These are phyloP conservation scores for Bolboschoenus planiculmis DNA, from an alignment of 176 grass and related monocot species.

Conservation along the genomic window DNA sequence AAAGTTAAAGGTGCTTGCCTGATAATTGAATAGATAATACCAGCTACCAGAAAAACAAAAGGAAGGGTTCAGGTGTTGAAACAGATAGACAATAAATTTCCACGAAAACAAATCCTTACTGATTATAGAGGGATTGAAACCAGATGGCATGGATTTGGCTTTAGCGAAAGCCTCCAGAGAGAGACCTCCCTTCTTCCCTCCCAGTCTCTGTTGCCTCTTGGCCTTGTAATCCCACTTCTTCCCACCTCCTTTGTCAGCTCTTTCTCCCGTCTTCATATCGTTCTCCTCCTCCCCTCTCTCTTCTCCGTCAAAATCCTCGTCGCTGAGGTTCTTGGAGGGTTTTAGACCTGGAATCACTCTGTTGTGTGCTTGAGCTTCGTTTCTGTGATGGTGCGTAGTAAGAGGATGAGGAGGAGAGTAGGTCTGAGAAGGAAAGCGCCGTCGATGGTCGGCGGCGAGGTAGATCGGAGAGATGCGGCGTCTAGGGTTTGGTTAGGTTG, in stretches of 20 bases:
- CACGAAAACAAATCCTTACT: constrained; percentile 31
- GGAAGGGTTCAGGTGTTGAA: neutral
- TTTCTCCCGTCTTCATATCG: constrained; percentile 7
- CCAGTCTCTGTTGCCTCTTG: constrained; percentile 68
- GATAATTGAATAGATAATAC: neutral
- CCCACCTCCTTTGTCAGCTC: constrained; percentile 11
- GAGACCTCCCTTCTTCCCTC: constrained; percentile 60
- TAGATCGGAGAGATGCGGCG: neutral
- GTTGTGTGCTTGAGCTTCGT: neutral
- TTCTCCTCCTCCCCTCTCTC: neutral
- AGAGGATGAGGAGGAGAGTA: neutral
- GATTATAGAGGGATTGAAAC: constrained; percentile 73
- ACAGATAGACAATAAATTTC: neutral
- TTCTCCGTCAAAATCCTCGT: neutral
- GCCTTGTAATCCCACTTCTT: constrained; percentile 36
- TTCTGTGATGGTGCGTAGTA: neutral
- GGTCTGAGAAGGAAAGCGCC: neutral
- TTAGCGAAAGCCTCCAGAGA: constrained; percentile 77
- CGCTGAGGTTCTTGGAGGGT: neutral
- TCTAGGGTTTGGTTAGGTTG: neutral
- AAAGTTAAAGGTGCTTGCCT: neutral
- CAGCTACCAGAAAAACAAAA: neutral
- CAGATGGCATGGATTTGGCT: constrained; percentile 56
- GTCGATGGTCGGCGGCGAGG: no score
- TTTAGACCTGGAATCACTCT: neutral